A percentile compares a stretch with the other conserved stretches of the same genome.
phyloP scores from a whole-genome alignment of 352 stramenopile genomes.

The Pythium grandisporangium region DNA sequence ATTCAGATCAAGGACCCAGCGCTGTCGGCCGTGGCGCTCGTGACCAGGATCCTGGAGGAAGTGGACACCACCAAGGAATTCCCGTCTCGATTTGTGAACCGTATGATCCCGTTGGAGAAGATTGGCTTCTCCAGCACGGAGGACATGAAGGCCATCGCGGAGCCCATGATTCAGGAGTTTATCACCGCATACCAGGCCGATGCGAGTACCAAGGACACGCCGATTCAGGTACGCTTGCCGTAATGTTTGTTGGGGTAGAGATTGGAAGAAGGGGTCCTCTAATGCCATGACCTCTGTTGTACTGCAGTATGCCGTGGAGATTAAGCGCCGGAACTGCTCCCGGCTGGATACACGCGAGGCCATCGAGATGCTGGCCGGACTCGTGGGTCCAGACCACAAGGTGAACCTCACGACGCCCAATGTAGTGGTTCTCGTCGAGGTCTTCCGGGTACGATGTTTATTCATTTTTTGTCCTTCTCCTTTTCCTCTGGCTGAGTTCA shows the following conservation, averaged over 20 bases:
- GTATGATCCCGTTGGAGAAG: constrained; percentile 66
- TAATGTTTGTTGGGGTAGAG: neutral
- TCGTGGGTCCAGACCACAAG: constrained; percentile 56
- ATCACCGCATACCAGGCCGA: constrained; percentile 10
- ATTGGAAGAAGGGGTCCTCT: neutral
- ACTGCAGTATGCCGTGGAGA: constrained; percentile 43
- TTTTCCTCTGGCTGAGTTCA: too few species aligned
- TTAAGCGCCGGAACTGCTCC: constrained; percentile 74
- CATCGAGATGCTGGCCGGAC: constrained; percentile 49
- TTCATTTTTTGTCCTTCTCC: too few species aligned
- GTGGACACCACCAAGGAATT: constrained; percentile 60
- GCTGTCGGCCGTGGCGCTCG: constrained; percentile 31
- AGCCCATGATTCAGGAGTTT: constrained; percentile 42
- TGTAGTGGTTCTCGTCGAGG: constrained; percentile 56
- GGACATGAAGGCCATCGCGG: constrained; percentile 40
- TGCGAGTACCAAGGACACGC: constrained; percentile 13
- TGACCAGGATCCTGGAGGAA: constrained; percentile 54
- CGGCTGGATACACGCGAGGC: constrained; percentile 64
- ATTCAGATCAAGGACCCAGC: constrained; percentile 49
- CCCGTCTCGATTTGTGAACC: constrained; percentile 61
- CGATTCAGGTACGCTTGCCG: constrained; percentile 6
- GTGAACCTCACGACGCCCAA: constrained; percentile 63
- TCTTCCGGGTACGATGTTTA: constrained; percentile 41
- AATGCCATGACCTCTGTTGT: neutral
- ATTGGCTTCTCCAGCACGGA: constrained; percentile 55